A percentile compares a stretch with the other conserved stretches of the same genome.
Conservation (phyloP, 2,329 filamentous ascomycete genomes). For the Plectosphaerella cucumerina region DNA sequence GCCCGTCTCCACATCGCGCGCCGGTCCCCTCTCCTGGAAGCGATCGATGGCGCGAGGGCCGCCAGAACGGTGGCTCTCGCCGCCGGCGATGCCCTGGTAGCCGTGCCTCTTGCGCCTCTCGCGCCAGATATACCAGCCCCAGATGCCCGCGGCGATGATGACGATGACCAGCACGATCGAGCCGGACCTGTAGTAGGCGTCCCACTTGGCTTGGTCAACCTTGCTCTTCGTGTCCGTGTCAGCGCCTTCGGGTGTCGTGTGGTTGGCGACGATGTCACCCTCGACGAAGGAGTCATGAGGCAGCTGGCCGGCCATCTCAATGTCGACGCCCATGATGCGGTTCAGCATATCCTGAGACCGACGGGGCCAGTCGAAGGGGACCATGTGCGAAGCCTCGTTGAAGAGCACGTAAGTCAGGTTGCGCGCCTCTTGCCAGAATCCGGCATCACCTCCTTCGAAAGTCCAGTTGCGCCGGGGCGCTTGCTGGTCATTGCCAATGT, state of each 20-base stretch:
- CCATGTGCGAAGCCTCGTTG: constrained; percentile 97
- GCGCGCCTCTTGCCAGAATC: constrained; percentile 90
- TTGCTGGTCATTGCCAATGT: constrained; percentile 25
- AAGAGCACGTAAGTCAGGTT: constrained; percentile 96
- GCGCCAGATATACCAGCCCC: constrained; percentile 70
- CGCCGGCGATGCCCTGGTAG: constrained; percentile 47
- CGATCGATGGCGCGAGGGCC: constrained; percentile 31
- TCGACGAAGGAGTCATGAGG: constrained; percentile 79
- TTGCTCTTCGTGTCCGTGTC: constrained; percentile 61
- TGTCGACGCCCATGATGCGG: constrained; percentile 91
- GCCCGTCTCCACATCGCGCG: constrained; percentile 55
- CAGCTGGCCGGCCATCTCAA: constrained; percentile 76
- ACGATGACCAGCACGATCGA: constrained; percentile 83
- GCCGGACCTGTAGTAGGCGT: constrained; percentile 82
- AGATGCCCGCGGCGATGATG: constrained; percentile 64
- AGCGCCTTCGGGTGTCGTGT: constrained; percentile 55
- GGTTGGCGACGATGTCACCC: constrained; percentile 73
- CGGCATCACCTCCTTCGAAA: constrained; percentile 82
- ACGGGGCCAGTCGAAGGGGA: constrained; percentile 87
- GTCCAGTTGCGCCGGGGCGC: constrained; percentile 92
- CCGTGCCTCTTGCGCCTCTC: constrained; percentile 51
- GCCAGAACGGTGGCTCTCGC: constrained; percentile 26
- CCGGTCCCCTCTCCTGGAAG: constrained; percentile 41
- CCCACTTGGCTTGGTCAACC: constrained; percentile 81
- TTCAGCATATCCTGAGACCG: constrained; percentile 94